Evolutionary conservation across 768 basidiomycete species (phyloP).

Genomic region (Lentinula detonsa): DNA sequence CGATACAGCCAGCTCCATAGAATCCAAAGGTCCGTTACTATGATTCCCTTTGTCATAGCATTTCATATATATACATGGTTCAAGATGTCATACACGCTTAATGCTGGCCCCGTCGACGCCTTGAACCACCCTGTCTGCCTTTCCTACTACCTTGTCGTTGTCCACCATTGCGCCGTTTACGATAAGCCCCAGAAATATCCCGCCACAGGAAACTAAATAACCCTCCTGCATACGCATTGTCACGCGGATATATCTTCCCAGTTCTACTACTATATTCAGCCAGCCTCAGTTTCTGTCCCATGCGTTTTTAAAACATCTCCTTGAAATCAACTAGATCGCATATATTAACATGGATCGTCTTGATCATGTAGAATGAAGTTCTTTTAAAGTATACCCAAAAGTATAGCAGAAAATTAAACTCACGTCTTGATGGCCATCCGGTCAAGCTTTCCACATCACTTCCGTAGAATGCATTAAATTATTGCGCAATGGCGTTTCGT

Average conservation of each 20-base stretch:
- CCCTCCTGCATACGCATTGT: constrained; percentile 22
- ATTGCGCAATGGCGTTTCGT: constrained; percentile 6
- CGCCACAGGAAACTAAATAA: not conserved
- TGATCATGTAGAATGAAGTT: constrained; percentile 17
- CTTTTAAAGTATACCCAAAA: too few species aligned
- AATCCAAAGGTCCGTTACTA: too few species aligned
- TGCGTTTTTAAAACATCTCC: constrained; percentile 13
- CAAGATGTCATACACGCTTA: too few species aligned
- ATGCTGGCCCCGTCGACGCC: too few species aligned
- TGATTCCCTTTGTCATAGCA: too few species aligned
- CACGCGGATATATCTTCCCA: constrained; percentile 25
- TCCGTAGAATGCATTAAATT: constrained; percentile 7
- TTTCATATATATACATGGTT: not conserved
- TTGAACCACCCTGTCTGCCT: not conserved
- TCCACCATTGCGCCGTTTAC: too few species aligned
- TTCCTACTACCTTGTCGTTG: not conserved
- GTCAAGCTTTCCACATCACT: not conserved
- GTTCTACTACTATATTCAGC: constrained; percentile 22
- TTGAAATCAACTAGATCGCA: constrained; percentile 28
- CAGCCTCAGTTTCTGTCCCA: constrained; percentile 17
- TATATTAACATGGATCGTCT: constrained; percentile 28
- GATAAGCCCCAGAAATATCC: too few species aligned
- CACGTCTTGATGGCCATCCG: not conserved
- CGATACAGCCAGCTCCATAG: too few species aligned
- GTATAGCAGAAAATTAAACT: not conserved